These are phyloP conservation scores for Aspergillus sp. DNA, from an alignment of 2,329 filamentous ascomycete species.

Conservation along the genomic window DNA sequence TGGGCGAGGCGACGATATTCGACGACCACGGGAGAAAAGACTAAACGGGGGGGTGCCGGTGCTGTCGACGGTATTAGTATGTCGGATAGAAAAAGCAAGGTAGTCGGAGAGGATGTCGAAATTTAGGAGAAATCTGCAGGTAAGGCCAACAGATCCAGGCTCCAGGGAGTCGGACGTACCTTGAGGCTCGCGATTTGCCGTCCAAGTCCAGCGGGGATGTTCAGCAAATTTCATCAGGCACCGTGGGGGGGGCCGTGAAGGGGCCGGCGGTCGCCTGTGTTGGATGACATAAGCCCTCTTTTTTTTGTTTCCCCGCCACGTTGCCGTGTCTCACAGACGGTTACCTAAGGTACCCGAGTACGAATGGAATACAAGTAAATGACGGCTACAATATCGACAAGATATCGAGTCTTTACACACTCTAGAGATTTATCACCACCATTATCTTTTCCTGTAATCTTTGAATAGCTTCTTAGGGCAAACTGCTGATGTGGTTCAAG, in stretches of 20 bases:
- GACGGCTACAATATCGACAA: no score
- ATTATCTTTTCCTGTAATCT: no score
- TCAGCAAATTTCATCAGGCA: slow-evolving; percentile 37
- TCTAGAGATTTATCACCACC: no score
- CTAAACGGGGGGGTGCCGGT: slow-evolving; percentile 17
- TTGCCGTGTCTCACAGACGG: background rate
- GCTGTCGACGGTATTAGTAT: slow-evolving; percentile 12
- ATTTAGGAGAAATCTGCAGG: background rate
- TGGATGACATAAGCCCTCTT: slow-evolving; percentile 30
- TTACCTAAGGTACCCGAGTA: no score
- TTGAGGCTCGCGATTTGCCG: slow-evolving; percentile 21
- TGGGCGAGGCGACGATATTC: slow-evolving; percentile 47
- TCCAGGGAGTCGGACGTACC: slow-evolving; percentile 17
- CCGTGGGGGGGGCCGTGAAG: slow-evolving; percentile 29
- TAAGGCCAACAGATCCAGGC: background rate
- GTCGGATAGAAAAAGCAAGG: background rate
- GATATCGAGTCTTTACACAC: no score
- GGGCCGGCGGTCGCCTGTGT: slow-evolving; percentile 18
- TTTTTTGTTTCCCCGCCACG: background rate
- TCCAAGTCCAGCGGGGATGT: slow-evolving; percentile 29
- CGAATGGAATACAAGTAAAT: background rate
- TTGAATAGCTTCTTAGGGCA: no score
- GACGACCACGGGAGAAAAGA: slow-evolving; percentile 21
- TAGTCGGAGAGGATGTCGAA: background rate
- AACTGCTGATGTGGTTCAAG: no score